phyloP scores from a whole-genome alignment of 2,329 filamentous ascomycete species.

The Claviceps monticola region DNA sequence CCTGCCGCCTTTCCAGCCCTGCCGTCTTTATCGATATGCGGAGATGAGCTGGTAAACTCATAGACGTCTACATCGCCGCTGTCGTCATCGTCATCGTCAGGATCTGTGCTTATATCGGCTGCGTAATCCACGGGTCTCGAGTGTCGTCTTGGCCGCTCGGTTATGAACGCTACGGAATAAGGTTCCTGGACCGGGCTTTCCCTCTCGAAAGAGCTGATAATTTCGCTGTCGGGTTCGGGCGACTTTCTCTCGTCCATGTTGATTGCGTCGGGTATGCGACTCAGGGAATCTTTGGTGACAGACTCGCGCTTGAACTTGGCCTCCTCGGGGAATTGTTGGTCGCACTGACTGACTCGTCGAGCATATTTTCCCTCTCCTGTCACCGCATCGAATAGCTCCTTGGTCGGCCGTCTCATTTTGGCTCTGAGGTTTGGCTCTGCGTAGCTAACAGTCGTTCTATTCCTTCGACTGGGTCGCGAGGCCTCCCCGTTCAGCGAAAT shows the following conservation, averaged over 20 bases:
- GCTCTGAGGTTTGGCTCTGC: conserved; percentile 68
- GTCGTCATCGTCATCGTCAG: conserved; percentile 3
- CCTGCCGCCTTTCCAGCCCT: conserved; percentile 12
- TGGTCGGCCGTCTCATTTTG: conserved; percentile 73
- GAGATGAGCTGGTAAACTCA: conserved; percentile 38
- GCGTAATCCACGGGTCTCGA: conserved; percentile 11
- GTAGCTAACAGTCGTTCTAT: conserved; percentile 59
- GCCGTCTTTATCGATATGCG: conserved; percentile 20
- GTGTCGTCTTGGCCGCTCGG: conserved; percentile 27
- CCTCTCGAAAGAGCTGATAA: conserved; percentile 28
- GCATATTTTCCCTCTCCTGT: conserved; percentile 44
- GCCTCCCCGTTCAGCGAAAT: conserved; percentile 42
- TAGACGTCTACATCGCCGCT: conserved; percentile 33
- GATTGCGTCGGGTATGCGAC: conserved; percentile 12
- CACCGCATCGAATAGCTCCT: conserved; percentile 63
- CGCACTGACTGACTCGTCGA: conserved; percentile 25
- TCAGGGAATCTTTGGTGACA: conserved; percentile 17
- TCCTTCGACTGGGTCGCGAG: conserved; percentile 51
- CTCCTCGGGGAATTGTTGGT: conserved; percentile 13
- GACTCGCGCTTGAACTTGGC: conserved; percentile 21
- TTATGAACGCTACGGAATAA: conserved; percentile 18
- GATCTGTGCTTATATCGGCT: conserved; percentile 2
- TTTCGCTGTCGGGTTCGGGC: conserved; percentile 11
- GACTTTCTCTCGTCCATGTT: conserved; percentile 1
- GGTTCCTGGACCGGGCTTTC: conserved; percentile 21